Evolutionary conservation across 2,329 filamentous ascomycete genomes (phyloP), one percentile per base, ranked within the genome.

Genomic region (Neobulgaria alba): DNA sequence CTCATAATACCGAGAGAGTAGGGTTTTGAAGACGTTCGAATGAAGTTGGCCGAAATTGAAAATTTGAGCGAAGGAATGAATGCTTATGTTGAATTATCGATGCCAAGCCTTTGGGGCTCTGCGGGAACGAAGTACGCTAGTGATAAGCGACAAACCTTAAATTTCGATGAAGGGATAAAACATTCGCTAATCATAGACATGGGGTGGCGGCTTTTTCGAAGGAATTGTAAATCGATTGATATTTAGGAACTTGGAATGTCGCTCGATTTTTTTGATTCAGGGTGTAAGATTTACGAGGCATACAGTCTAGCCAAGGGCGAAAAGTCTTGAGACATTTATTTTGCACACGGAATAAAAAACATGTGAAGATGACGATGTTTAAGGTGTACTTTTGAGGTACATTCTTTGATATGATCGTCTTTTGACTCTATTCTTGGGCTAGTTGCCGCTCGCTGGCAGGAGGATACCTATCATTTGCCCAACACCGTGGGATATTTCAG

Each of bases 61-160:
- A 9, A 9, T 16, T 42, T 38, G 37, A 29, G 23, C n/a, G 33
- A 34, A n/a, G n/a, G n/a, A n/a, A n/a, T n/a, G n/a, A n/a, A n/a
- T n/a, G n/a, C n/a, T n/a, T n/a, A 31, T 10, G 30, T 35, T 42
- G 19, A 36, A 36, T 29, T 42, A n/a, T 42, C 44, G 30, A 29
- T 39, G 41, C 49, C 49, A 51, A 51, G 49, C 33, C 34, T 45
- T n/a, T 46, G 46, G 31, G 49, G 47, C 49, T 51, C 49, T 39
- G 40, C 38, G 41, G 40, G 20, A 16, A 17, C 10, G n/a, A 10
- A 33, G 10, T n/a, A 20, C 16, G 18, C n/a, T 4, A 5, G 15
- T 20, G 4, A 8, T 21, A 33, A 35, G 33, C 33, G 33, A 14
- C 23, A 44, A 37, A 44, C 23, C 17, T 35, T 35, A 35, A 33